These are phyloP conservation scores for Apostasia ramifera DNA, from an alignment of 106 monocot genomes.

Conservation along the genomic window DNA sequence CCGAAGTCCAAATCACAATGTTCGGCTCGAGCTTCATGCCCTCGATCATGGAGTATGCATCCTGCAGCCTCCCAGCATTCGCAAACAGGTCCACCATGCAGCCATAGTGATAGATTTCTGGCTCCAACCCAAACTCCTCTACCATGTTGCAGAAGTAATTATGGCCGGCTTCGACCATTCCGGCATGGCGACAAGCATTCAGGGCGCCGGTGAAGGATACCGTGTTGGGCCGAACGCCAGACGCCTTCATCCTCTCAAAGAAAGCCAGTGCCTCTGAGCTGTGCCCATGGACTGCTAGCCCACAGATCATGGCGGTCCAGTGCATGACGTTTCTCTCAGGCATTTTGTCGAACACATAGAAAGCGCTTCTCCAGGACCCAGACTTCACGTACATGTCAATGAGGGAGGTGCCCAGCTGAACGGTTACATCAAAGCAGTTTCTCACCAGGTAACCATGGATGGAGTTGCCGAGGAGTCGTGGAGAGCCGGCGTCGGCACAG, in stretches of 20 bases:
- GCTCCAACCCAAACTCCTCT: slow-evolving; percentile 38
- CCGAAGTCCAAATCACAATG: slow-evolving; percentile 47
- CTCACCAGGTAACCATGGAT: slow-evolving; percentile 48
- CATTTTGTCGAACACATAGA: slow-evolving; percentile 36
- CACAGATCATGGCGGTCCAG: slow-evolving; percentile 79
- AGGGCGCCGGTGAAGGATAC: slow-evolving; percentile 58
- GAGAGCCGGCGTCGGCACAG: slow-evolving; percentile 21
- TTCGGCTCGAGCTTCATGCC: slow-evolving; percentile 64
- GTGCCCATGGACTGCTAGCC: slow-evolving; percentile 48
- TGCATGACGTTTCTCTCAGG: slow-evolving; percentile 41
- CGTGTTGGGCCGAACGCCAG: slow-evolving; percentile 42
- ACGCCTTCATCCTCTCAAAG: slow-evolving; percentile 46
- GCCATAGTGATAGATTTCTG: slow-evolving; percentile 56
- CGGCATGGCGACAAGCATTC: slow-evolving; percentile 57
- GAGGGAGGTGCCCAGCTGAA: slow-evolving; percentile 44
- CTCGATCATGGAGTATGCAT: slow-evolving; percentile 40
- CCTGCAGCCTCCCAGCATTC: slow-evolving; percentile 49
- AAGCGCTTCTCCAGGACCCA: slow-evolving; percentile 42
- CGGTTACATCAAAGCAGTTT: slow-evolving; percentile 11
- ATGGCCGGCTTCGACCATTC: slow-evolving; percentile 38
- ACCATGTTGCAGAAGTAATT: slow-evolving; percentile 38
- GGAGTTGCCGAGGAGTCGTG: slow-evolving; percentile 31
- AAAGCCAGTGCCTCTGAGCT: slow-evolving; percentile 34
- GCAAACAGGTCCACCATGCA: slow-evolving; percentile 74
- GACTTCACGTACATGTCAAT: slow-evolving; percentile 51